phyloP scores from a whole-genome alignment of 495 filamentous ascomycete genomes.

The Penicillium nucicola region DNA sequence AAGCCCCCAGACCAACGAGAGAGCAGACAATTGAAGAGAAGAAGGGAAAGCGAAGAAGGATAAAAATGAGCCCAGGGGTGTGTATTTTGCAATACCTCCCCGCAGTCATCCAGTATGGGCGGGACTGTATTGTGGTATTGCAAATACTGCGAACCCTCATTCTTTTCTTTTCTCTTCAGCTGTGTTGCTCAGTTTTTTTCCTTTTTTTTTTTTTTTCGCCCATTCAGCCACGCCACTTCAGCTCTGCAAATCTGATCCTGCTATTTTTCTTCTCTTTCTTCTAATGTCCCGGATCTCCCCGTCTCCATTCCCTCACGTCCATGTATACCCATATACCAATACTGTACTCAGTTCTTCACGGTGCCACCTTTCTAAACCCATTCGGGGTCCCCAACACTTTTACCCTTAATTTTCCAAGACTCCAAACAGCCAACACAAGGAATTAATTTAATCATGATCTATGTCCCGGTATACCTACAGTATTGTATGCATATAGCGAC shows the following conservation, averaged over 20 bases:
- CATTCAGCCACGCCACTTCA: slow-evolving; percentile 1
- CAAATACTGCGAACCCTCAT: slow-evolving; percentile 6
- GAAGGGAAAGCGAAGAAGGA: background rate
- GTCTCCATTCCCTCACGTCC: too few species aligned
- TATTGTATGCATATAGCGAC: too few species aligned
- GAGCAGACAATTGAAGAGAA: slow-evolving; percentile 4
- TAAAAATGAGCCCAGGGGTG: background rate
- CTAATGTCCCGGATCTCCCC: too few species aligned
- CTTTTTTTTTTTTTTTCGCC: too few species aligned
- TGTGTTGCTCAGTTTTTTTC: too few species aligned
- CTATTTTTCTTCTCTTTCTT: background rate
- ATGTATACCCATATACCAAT: slow-evolving; percentile 1
- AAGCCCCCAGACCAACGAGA: slow-evolving; percentile 10
- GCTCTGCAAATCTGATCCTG: background rate
- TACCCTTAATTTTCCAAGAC: background rate
- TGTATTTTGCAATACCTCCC: slow-evolving; percentile 8
- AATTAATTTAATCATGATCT: too few species aligned
- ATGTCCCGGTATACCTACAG: too few species aligned
- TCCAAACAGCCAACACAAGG: too few species aligned
- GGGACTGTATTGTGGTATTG: background rate
- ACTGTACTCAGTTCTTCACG: slow-evolving; percentile 15
- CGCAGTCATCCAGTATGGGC: background rate
- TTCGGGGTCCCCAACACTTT: slow-evolving; percentile 13
- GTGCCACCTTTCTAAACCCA: background rate
- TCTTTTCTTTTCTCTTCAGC: background rate